Conservation (phyloP, 768 basidiomycete species). For the Filobasidium floriforme region DNA sequence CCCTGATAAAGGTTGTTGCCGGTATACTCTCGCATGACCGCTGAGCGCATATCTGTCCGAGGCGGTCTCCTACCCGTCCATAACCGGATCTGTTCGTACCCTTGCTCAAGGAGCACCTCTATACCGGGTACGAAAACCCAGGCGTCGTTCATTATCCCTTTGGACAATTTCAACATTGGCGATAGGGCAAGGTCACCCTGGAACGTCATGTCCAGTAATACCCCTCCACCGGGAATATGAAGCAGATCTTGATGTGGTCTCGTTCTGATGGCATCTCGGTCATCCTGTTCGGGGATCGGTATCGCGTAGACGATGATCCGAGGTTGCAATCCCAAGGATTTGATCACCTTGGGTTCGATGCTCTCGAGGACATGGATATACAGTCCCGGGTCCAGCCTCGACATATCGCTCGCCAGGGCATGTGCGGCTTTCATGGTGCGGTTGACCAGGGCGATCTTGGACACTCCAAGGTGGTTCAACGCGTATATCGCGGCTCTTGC, state of each 20-base stretch:
- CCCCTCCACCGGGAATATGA: conserved; percentile 41
- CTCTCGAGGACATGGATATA: conserved; percentile 8
- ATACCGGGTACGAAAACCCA: conserved; percentile 74
- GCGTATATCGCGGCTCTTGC: conserved; percentile 91
- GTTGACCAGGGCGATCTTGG: conserved; percentile 76
- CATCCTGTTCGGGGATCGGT: conserved; percentile 5
- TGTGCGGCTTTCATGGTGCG: conserved; percentile 67
- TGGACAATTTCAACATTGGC: conserved; percentile 64
- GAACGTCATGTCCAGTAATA: conserved; percentile 86
- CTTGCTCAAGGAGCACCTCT: conserved; percentile 81
- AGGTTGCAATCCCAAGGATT: not conserved
- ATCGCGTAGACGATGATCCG: conserved; percentile 21
- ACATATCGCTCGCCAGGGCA: conserved; percentile 12
- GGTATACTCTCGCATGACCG: conserved; percentile 24
- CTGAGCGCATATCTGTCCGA: conserved; percentile 28
- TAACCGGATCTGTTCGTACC: conserved; percentile 69
- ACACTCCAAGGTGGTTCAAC: conserved; percentile 60
- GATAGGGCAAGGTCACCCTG: conserved; percentile 61
- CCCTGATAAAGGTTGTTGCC: not conserved
- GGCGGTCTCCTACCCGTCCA: conserved; percentile 60
- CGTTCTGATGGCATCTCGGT: not conserved
- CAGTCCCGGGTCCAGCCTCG: conserved; percentile 13
- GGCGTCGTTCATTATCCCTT: conserved; percentile 24
- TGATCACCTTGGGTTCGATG: not conserved
- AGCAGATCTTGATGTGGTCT: conserved; percentile 2